Evolutionary conservation across 75 land plant species (phyloP), one percentile per base, ranked within the genome.

Genomic region (Chamaecyparis obtusa): DNA sequence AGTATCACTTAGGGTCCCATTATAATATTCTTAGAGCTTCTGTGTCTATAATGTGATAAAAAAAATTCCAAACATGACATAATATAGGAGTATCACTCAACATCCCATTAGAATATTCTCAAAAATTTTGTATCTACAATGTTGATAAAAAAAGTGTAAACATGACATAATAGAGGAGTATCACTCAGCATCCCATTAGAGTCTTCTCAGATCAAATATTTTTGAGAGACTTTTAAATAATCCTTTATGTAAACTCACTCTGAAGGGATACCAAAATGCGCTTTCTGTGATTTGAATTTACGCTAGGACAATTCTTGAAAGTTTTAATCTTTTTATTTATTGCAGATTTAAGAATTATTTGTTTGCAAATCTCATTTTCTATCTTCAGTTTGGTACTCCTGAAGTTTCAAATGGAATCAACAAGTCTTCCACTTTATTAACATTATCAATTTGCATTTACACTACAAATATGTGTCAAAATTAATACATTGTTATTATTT

Each of bases 361-460:
- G 13, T 74, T 74, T 33, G 16, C 36, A 74, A 74, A 36, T 32
- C 33, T 71, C 11, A 0, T 71, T 30, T 74, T 13, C 36, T 33
- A 32, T 74, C 36, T 33, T 32, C 76, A 74, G 13, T 74, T 41
- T 14, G 32, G 2, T 14, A 9, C 30, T 27, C 27, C 14, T 44
- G 51, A 46, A 43, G 51, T 81, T 81, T 81, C 6, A 74, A 74
- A 4, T 81, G 32, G 83, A 81, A 81, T 81, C 44, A 21, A 81
- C 30, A 81, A 27, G 27, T 0, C 44, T 17, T 80, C 48, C 44
- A 80, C 48, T 43, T 80, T 43, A 43, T 80, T 1, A 24, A 80
- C 46, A 41, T 80, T 37, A 14, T 74, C 76, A 74, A 74, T 33
- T 33, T 74, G 76, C 14, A 74, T 33, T 27, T 7, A 37, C 21